Evolutionary conservation across 805 yeast genomes (phyloP), one percentile per base, ranked within the genome.

Genomic region (Cyberlindnera lachancei): DNA sequence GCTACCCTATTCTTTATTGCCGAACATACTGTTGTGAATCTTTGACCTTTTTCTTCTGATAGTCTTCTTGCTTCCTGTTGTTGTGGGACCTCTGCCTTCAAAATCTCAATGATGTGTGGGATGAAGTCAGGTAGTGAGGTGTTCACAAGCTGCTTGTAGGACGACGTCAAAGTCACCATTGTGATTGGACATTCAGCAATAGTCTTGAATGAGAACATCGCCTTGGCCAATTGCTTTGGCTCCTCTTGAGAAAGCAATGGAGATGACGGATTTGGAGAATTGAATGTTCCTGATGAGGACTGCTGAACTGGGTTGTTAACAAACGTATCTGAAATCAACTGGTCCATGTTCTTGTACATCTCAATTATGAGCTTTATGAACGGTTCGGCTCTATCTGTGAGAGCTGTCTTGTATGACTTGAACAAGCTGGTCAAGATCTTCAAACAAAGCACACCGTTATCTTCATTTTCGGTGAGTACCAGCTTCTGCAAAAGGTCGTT

Each of bases 171-270:
- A 7, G 95, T 76, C 4, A 92, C 98, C 79, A 92, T 82, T 4
- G 95, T 87, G 24, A 92, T 90, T 8, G 99, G 99, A 53, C 97
- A 88, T 55, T 92, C 99, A 0, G 95, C 84, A 38, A 92, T 68
- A 11, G 90, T 85, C 53, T 87, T 88, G 67, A 92, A 90, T 1
- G 96, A 87, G 42, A 56, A 67, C 70, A 84, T 71, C 5, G 95
- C 80, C 40, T 70, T 72, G 27, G 70, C 69, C 33, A 87, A 63
- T 3, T 69, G 61, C 37, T 75, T 76, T 7, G 71, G 52, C 15
- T 61, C 69, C 20, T 61, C 64, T 5, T 37, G 31, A 11, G 54
- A 50, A 21, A 64, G 51, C 6, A 68, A 56, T 2, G 78, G 66
- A 6, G 73, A 56, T 17, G 36, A 38, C 11, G 34, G 62, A 15